Evolutionary conservation across 2,329 filamentous ascomycete genomes (phyloP).

Genomic region (Akanthomyces uredinophilus): DNA sequence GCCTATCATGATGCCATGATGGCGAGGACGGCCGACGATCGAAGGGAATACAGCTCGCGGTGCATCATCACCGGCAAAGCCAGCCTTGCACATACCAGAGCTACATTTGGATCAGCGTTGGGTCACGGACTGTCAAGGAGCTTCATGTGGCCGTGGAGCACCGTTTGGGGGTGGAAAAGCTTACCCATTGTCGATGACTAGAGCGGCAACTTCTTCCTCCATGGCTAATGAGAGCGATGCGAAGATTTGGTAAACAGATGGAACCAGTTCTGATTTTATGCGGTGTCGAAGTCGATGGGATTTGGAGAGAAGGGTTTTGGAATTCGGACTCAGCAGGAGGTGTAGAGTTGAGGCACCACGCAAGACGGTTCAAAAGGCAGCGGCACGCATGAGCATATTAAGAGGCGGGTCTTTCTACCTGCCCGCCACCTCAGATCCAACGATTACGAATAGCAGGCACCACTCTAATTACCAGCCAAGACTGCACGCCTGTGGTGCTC

Average conservation of each 20-base stretch:
- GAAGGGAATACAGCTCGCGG: conserved; percentile 98
- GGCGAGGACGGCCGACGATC: conserved; percentile 98
- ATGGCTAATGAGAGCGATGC: background rate
- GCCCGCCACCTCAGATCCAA: background rate
- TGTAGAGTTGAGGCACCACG: background rate
- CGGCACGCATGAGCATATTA: background rate
- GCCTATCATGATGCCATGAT: conserved; percentile 99
- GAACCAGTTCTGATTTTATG: background rate
- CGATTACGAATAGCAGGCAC: conserved; percentile 1
- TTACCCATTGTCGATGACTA: conserved; percentile 99
- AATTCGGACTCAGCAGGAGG: background rate
- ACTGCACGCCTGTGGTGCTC: background rate
- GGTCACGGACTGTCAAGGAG: background rate
- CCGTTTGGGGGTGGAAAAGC: conserved; percentile 37
- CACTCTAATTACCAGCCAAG: background rate
- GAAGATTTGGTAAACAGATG: background rate
- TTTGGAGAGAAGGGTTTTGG: background rate
- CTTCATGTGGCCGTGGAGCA: background rate
- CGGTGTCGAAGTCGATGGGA: background rate
- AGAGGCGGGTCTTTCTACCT: background rate
- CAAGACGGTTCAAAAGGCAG: background rate
- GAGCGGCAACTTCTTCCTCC: conserved; percentile 90
- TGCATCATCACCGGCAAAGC: conserved; percentile 99
- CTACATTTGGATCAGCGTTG: conserved; percentile 43
- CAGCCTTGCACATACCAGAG: conserved; percentile 99